Evolutionary conservation across 148 eudicot species (phyloP).

Genomic region (Arctostaphylos glauca): DNA sequence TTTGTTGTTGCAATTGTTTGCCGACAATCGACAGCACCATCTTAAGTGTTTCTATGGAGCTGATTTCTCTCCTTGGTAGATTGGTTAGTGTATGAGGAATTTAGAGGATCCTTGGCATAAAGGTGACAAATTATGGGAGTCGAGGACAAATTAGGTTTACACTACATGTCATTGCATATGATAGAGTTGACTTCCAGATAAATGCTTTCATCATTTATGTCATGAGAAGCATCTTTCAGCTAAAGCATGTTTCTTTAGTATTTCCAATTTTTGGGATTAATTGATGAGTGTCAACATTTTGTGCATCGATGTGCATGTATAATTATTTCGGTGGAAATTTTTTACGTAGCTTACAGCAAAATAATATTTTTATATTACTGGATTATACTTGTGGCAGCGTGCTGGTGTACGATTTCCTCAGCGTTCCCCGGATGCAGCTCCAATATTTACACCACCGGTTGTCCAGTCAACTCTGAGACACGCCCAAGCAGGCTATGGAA

Average conservation of each 20-base stretch:
- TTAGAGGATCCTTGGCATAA: neutral
- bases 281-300: neutral
- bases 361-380: neutral
- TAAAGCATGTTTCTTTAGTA: neutral
- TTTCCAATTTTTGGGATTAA: neutral
- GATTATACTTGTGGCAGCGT: conserved; percentile 46
- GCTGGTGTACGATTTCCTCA: conserved; percentile 72
- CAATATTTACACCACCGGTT: conserved; percentile 79
- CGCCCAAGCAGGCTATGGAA: conserved; percentile 68
- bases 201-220: neutral
- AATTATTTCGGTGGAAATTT: neutral
- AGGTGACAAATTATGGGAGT: neutral
- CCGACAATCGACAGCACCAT: neutral
- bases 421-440: conserved; percentile 63
- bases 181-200: conserved; percentile 5
- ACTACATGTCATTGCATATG: neutral
- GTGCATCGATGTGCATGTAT: neutral
- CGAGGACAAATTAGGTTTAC: neutral
- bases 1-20: neutral
- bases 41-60: neutral
- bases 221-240: neutral
- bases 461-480: conserved; percentile 44
- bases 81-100: neutral
- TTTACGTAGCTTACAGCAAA: neutral
- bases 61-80: neutral